phyloP scores from a whole-genome alignment of 306 rosid species.

The Arachis stenosperma region DNA sequence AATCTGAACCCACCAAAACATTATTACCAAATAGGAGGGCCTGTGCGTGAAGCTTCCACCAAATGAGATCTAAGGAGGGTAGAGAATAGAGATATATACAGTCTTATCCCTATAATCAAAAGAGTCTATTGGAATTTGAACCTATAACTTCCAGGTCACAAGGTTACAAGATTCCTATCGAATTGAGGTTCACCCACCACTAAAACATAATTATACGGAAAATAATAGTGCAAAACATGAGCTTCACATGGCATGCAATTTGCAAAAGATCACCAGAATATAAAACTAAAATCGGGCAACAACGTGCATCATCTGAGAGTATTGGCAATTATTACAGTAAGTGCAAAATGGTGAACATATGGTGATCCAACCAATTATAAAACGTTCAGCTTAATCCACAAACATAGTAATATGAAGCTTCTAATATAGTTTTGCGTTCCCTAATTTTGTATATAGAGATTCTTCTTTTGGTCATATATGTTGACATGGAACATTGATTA shows the following conservation, averaged over 20 bases:
- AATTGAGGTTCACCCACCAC: neutral
- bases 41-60: no score
- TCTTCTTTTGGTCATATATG: slow-evolving; percentile 5
- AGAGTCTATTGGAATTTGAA: no score
- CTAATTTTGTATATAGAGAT: neutral
- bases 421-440: neutral
- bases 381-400: neutral
- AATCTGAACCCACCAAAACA: slow-evolving; percentile 14
- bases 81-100: no score
- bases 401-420: slow-evolving; percentile 15
- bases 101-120: no score
- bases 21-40: no score
- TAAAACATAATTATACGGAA: slow-evolving; percentile 16
- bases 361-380: slow-evolving; percentile 15
- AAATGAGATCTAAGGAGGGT: no score
- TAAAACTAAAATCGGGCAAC: neutral
- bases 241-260: slow-evolving; percentile 25
- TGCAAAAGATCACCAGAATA: slow-evolving; percentile 17
- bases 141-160: no score
- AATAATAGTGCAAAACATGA: slow-evolving; percentile 1
- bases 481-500: neutral
- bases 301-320: neutral
- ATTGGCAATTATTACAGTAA: neutral
- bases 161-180: no score
- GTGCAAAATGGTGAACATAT: slow-evolving; percentile 3